Base-by-base conservation (phyloP, 306 rosid species). In the Rubus idaeus region DNA sequence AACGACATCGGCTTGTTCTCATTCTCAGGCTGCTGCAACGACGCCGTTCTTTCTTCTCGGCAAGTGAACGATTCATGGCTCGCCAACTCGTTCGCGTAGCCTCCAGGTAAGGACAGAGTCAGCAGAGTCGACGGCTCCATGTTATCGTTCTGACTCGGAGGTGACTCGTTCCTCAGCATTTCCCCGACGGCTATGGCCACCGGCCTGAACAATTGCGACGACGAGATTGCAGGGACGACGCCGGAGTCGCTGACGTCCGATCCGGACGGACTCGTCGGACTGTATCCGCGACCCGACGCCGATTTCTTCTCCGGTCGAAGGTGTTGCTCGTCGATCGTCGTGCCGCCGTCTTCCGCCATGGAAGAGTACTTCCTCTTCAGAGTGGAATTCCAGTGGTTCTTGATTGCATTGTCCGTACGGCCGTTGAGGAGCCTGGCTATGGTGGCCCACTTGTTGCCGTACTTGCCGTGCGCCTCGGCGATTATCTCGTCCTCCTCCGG, bases 311-410 rank as follows among this genome's bases (percentile, higher is more conserved):
- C 74, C 35, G 78, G 78, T 9, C 39, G 79, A 21, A 66, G 2
- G 16, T 11, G 47, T 0, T 50, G 40, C 1, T 68, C 74, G 4
- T 75, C 78, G 13, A 30, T 46, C 11, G 57, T 16, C 0, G 26
- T 9, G 5, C 9, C 76, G 44, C 39, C 74, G 35, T 78, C 80
- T 5, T 60, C n/a, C 77, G 46, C 16, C 26, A 79, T 40, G 39
- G 86, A 57, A 21, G 80, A 57, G 73, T 9, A 76, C 80, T 87
- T 89, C 6, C 91, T 71, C 81, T 89, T 89, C 57, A 89, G 62
- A 41, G 88, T 84, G 5, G 92, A 88, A 82, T 88, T 88, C 92
- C 88, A 89, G 73, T 87, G 91, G 80, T 89, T 89, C 82, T 89
- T 89, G 55, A 89, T 80, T 42, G 91, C 88, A 77, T 89, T 89